Evolutionary conservation across 192 early-diverging fungal genomes (phyloP).

Genomic region (Coemansia furcata): DNA sequence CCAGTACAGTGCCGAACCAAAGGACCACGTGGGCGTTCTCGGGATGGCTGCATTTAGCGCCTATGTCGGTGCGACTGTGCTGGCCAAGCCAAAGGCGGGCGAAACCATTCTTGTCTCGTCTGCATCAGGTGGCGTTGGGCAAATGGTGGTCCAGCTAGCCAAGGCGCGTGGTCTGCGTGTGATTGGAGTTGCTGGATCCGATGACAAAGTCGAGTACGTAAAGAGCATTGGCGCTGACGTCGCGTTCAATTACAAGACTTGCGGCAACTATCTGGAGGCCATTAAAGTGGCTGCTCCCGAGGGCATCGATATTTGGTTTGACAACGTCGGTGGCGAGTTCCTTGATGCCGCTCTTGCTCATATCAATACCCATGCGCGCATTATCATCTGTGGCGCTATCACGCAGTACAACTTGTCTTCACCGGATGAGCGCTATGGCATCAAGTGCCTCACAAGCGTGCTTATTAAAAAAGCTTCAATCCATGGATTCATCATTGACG

Average conservation of each 20-base stretch:
- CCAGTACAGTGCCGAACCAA: neutral
- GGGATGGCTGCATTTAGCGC: slow-evolving; percentile 85
- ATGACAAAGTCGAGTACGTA: slow-evolving; percentile 80
- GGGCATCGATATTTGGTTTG: slow-evolving; percentile 87
- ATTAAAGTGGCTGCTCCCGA: slow-evolving; percentile 66
- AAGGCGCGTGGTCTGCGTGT: slow-evolving; percentile 73
- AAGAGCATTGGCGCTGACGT: slow-evolving; percentile 72
- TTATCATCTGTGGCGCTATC: slow-evolving; percentile 74
- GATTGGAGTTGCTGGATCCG: slow-evolving; percentile 77
- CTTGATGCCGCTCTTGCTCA: slow-evolving; percentile 73
- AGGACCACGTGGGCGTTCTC: slow-evolving; percentile 53
- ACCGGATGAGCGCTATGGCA: slow-evolving; percentile 49
- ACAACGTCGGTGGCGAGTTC: slow-evolving; percentile 79
- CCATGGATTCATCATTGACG: slow-evolving; percentile 63
- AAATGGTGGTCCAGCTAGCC: slow-evolving; percentile 77
- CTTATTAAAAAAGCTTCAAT: slow-evolving; percentile 59
- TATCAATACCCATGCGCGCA: slow-evolving; percentile 64
- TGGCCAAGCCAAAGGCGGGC: slow-evolving; percentile 73
- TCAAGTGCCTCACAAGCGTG: slow-evolving; percentile 60
- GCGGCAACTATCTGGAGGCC: slow-evolving; percentile 36
- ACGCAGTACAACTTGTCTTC: slow-evolving; percentile 58
- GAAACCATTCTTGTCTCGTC: slow-evolving; percentile 83
- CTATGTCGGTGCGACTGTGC: slow-evolving; percentile 61
- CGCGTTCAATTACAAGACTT: slow-evolving; percentile 92
- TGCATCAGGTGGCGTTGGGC: slow-evolving; percentile 76